A percentile compares a stretch with the other conserved stretches of the same genome.
These are phyloP conservation scores for Byssochlamys sp. DNA, from an alignment of 2,329 filamentous ascomycete species.

Conservation along the genomic window DNA sequence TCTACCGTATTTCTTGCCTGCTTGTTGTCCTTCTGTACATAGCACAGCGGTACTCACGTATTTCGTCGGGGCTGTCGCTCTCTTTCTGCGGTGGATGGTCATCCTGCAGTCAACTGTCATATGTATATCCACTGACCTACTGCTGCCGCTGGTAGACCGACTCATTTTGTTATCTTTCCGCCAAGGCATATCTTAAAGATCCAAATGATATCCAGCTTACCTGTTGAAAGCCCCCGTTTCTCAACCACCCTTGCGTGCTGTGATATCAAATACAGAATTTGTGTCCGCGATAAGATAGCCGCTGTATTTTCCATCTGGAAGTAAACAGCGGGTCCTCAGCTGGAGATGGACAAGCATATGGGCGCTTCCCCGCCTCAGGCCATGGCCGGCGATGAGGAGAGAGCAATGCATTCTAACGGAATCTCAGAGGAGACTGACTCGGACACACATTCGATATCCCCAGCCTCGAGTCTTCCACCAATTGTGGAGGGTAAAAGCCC, in stretches of 20 bases:
- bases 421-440: constrained; percentile 3
- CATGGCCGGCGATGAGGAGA: background rate
- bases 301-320: background rate
- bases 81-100: background rate
- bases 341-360: background rate
- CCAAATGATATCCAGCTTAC: background rate
- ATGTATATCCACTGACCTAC: background rate
- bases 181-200: background rate
- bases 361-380: background rate
- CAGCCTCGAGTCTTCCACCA: constrained; percentile 8
- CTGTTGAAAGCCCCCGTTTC: background rate
- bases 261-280: background rate
- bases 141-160: background rate
- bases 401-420: background rate
- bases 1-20: background rate
- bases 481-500: constrained; percentile 14
- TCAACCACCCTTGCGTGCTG: background rate
- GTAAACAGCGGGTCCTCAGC: background rate
- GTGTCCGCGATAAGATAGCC: background rate
- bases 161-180: background rate
- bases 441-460: constrained; percentile 12
- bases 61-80: background rate
- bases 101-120: background rate
- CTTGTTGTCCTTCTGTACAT: background rate
- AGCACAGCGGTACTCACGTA: background rate